Evolutionary conservation across 2,329 filamentous ascomycete genomes (phyloP).

Genomic region (Hortaea werneckii): DNA sequence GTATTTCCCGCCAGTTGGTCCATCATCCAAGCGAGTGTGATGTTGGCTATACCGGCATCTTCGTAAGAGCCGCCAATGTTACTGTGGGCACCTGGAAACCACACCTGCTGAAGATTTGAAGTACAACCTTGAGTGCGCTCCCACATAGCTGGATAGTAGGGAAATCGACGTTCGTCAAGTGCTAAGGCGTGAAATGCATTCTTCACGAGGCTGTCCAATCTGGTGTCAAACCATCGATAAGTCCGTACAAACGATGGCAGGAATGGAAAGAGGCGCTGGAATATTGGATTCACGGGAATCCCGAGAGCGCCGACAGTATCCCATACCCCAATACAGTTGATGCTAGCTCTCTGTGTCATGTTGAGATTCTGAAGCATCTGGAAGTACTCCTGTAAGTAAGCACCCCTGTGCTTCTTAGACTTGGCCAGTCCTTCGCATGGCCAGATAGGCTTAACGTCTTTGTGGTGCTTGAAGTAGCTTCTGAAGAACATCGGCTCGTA

Average conservation of each 20-base stretch:
- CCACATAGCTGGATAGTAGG: constrained; percentile 46
- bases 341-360: constrained; percentile 20
- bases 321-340: constrained; percentile 39
- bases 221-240: constrained; percentile 27
- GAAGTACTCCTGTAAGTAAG: constrained; percentile 20
- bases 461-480: constrained; percentile 14
- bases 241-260: constrained; percentile 21
- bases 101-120: constrained; percentile 40
- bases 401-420: constrained; percentile 10
- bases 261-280: constrained; percentile 17
- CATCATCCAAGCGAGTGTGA: constrained; percentile 35
- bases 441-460: constrained; percentile 10
- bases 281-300: constrained; percentile 25
- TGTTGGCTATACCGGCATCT: constrained; percentile 25
- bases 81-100: constrained; percentile 46
- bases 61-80: constrained; percentile 41
- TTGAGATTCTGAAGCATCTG: constrained; percentile 12
- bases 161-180: constrained; percentile 42
- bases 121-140: constrained; percentile 15
- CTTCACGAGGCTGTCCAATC: constrained; percentile 30
- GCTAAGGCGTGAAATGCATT: constrained; percentile 48
- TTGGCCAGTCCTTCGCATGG: constrained; percentile 6
- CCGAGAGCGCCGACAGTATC: constrained; percentile 38
- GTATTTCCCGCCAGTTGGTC: constrained; percentile 25
- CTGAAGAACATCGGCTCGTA: constrained; percentile 22